These are phyloP conservation scores for Globisporangium uncinulatum DNA, from an alignment of 352 stramenopile species.

Conservation along the genomic window DNA sequence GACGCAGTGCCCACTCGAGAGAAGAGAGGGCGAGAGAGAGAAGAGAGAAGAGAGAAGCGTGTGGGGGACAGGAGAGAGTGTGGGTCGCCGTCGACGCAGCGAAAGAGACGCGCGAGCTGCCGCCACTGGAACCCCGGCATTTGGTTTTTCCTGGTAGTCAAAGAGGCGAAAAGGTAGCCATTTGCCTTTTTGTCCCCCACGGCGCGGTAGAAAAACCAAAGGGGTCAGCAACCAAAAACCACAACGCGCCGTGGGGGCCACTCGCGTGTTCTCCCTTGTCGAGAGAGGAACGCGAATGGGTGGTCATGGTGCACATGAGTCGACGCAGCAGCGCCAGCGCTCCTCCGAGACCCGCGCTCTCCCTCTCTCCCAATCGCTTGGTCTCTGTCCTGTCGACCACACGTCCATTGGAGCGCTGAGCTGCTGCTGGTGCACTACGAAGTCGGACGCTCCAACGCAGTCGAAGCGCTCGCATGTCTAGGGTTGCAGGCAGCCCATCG, in stretches of 20 bases:
- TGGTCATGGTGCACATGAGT: background rate
- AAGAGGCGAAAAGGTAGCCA: background rate
- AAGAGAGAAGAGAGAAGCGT: conserved; percentile 12
- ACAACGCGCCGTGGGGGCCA: conserved; percentile 5
- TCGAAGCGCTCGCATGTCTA: conserved; percentile 28
- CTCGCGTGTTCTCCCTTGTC: background rate
- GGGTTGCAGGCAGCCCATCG: conserved; percentile 64
- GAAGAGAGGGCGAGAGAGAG: background rate
- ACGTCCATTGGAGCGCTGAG: background rate
- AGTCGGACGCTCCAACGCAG: background rate
- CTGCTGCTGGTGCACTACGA: background rate
- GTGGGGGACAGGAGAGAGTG: background rate
- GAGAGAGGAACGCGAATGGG: too few relatives aligned
- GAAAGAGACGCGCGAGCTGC: background rate
- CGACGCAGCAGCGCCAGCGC: conserved; percentile 1
- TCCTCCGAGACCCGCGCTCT: conserved; percentile 12
- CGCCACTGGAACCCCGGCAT: conserved; percentile 60
- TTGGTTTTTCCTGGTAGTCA: conserved; percentile 57
- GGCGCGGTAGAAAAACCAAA: conserved; percentile 55
- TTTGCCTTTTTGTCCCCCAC: background rate
- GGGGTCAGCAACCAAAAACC: conserved; percentile 57
- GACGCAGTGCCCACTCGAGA: too few relatives aligned
- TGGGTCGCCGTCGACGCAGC: conserved; percentile 12
- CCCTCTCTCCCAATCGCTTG: too few relatives aligned
- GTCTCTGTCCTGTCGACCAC: background rate